These are phyloP conservation scores for Vigna unguiculata DNA, from an alignment of 306 rosid genomes.

Conservation along the genomic window DNA sequence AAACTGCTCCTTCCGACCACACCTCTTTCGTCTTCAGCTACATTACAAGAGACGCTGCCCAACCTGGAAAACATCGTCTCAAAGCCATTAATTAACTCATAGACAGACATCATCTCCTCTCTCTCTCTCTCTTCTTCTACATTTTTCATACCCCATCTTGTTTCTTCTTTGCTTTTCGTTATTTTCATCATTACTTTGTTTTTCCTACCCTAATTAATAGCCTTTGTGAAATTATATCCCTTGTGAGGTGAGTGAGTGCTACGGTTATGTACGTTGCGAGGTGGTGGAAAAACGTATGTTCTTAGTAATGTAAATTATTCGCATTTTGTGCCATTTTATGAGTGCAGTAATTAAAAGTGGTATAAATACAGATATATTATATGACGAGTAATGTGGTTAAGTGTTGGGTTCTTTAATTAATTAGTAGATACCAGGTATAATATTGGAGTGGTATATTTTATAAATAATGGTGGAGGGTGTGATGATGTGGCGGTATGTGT, in stretches of 20 bases:
- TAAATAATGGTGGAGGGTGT: constrained; percentile 11
- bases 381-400: constrained; percentile 36
- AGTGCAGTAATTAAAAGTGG: constrained; percentile 51
- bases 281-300: constrained; percentile 6
- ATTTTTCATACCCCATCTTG: not conserved
- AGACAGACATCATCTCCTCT: constrained; percentile 17
- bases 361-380: constrained; percentile 47
- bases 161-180: not conserved
- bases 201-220: constrained; percentile 30
- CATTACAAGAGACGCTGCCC: constrained; percentile 57
- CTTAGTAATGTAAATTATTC: constrained; percentile 28
- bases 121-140: not conserved
- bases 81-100: constrained; percentile 42
- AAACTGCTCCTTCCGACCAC: constrained; percentile 35
- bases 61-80: constrained; percentile 50
- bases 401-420: not conserved
- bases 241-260: constrained; percentile 48
- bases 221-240: constrained; percentile 53
- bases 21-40: constrained; percentile 62
- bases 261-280: constrained; percentile 44
- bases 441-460: not conserved
- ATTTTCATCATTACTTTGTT: not conserved
- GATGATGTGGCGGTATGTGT: constrained; percentile 6
- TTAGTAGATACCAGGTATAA: not conserved
- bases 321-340: constrained; percentile 48